These are phyloP conservation scores for Coemansia sp. DNA, from an alignment of 192 early-diverging fungal genomes.

Conservation along the genomic window DNA sequence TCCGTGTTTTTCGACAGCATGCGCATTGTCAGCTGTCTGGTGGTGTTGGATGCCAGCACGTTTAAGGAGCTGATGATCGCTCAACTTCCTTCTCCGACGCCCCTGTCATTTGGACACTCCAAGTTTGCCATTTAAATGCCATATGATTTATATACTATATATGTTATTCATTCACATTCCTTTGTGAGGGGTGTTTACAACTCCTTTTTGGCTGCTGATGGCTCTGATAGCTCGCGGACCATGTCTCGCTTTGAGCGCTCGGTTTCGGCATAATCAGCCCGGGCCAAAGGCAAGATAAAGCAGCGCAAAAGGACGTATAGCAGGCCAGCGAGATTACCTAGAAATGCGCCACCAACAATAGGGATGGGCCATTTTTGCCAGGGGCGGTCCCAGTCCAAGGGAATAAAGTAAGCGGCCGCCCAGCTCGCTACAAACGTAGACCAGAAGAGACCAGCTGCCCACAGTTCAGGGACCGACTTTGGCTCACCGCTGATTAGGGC, in stretches of 20 bases:
- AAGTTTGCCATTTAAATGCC: constrained; percentile 36
- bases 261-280: constrained; percentile 30
- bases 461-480: constrained; percentile 39
- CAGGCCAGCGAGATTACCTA: constrained; percentile 39
- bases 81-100: constrained; percentile 63
- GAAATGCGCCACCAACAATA: constrained; percentile 39
- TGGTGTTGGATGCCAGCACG: constrained; percentile 72
- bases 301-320: constrained; percentile 42
- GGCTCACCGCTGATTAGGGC: constrained; percentile 21
- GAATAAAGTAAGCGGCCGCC: constrained; percentile 42
- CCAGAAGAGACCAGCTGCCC: constrained; percentile 53
- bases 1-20: constrained; percentile 72
- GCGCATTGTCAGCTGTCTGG: constrained; percentile 63
- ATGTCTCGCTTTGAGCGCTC: constrained; percentile 16
- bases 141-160: neutral
- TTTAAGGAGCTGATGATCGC: constrained; percentile 66
- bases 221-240: constrained; percentile 1
- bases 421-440: constrained; percentile 30
- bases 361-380: constrained; percentile 55
- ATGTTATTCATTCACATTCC: neutral
- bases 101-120: constrained; percentile 71
- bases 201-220: neutral
- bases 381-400: constrained; percentile 53
- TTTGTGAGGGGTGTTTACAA: neutral
- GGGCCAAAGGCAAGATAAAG: constrained; percentile 30